Base-by-base conservation (phyloP, 2,329 filamentous ascomycete species). In the Cryoendolithus antarcticus region DNA sequence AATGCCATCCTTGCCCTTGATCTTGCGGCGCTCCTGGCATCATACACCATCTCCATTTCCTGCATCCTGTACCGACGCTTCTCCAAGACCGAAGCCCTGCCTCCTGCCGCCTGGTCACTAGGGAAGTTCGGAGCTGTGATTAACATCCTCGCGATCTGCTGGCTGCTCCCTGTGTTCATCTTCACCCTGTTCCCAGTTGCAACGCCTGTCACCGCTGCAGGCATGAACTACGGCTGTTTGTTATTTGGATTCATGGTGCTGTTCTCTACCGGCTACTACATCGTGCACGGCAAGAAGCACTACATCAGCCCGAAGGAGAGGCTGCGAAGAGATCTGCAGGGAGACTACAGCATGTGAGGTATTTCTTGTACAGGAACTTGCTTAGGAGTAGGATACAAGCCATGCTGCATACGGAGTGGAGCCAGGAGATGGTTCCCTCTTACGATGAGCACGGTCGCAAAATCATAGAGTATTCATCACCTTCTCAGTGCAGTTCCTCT, bases 1-100 rank as follows among this genome's bases (percentile, higher is more conserved):
- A 59, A 61, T 42, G 61, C 62, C 29, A 62, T 66, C 32, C 56
- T 64, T 28, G 58, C 62, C 2, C 55, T 67, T 6, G 55, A 52
- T 5, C 52, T 58, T 8, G 58, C 51, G 12, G 59, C 63, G 2
- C 50, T 63, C 9, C 51, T 69, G 19, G 53, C 52, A 6, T 58
- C 66, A 4, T 64, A 64, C 43, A 58, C 62, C 32, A 48, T 60
- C 42, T 54, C 55, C 12, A 61, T 62, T 35, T 50, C 55, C 32
- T 56, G 56, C 11, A 42, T 52, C 9, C 39, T 46, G 9, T 34
- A 45, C 15, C 42, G 42, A 30, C 45, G 51, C 30, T 27, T 54
- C 28, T 58, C 51, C 27, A 41, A 37, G 12, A 46, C 48, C n/a
- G 39, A 51, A 24, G 30, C 39, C 21, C 41, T 54, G 4, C 52